phyloP scores from a whole-genome alignment of 352 stramenopile species.

The Pythium rhizo-oryzae region DNA sequence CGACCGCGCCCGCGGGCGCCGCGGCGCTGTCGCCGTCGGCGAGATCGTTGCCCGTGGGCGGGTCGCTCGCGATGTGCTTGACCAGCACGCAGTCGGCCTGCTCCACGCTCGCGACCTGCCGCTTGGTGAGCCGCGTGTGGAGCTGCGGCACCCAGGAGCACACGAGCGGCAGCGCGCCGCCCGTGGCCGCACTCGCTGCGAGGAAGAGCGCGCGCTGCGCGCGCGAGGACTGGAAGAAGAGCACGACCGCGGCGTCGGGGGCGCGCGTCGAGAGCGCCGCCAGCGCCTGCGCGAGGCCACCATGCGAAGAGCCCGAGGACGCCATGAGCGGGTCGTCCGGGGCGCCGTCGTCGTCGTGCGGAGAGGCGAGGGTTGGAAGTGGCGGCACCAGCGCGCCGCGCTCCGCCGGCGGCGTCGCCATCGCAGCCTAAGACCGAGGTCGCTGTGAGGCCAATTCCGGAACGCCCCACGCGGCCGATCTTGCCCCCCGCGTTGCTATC shows the following conservation, averaged over 20 bases:
- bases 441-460: too few relatives aligned
- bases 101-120: conserved; percentile 37
- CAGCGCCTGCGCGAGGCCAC: conserved; percentile 13
- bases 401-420: neutral
- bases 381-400: conserved; percentile 12
- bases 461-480: too few relatives aligned
- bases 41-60: conserved; percentile 7
- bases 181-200: conserved; percentile 40
- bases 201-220: conserved; percentile 49
- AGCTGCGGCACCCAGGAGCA: conserved; percentile 62
- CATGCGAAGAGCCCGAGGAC: conserved; percentile 16
- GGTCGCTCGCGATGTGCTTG: conserved; percentile 15
- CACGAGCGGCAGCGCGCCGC: conserved; percentile 45
- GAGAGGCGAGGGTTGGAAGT: conserved; percentile 13
- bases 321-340: conserved; percentile 13
- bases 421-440: too few relatives aligned
- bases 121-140: conserved; percentile 56
- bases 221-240: conserved; percentile 40
- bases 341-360: neutral
- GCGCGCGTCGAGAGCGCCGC: conserved; percentile 37
- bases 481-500: too few relatives aligned
- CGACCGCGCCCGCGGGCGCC: neutral
- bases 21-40: conserved; percentile 19
- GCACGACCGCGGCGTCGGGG: conserved; percentile 40
- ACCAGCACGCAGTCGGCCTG: conserved; percentile 65